Conservation (phyloP, 1,284 basidiomycete species). For the Melampsora americana region DNA sequence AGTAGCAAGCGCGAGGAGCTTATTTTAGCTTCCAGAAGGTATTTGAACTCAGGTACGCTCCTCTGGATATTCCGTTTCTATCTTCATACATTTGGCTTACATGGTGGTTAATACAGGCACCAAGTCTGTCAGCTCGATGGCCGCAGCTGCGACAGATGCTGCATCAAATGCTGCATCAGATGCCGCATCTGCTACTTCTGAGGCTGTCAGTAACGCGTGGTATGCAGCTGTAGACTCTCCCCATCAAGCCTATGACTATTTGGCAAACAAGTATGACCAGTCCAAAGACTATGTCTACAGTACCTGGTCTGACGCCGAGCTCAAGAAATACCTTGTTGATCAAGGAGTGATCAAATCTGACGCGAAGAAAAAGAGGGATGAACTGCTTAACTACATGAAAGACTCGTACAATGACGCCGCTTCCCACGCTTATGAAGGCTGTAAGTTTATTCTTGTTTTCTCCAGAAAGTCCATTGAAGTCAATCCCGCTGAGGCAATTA, state of each 20-base stretch:
- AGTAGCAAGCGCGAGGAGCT: constrained; percentile 74
- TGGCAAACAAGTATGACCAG: constrained; percentile 53
- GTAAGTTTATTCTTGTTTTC: constrained; percentile 57
- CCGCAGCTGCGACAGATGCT: constrained; percentile 10
- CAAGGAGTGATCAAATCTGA: constrained; percentile 67
- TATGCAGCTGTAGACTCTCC: constrained; percentile 29
- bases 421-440: constrained; percentile 71
- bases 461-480: neutral
- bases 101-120: constrained; percentile 31
- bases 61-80: neutral
- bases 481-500: constrained; percentile 21
- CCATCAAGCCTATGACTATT: constrained; percentile 35
- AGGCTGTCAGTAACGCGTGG: neutral
- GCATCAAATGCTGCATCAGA: constrained; percentile 10
- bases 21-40: constrained; percentile 58
- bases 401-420: constrained; percentile 64
- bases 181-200: constrained; percentile 17
- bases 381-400: constrained; percentile 60
- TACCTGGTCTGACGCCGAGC: constrained; percentile 74
- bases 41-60: constrained; percentile 23
- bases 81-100: neutral
- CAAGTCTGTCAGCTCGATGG: constrained; percentile 33
- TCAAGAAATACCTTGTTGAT: constrained; percentile 68
- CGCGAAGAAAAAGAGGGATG: constrained; percentile 47
- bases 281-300: constrained; percentile 81